Conservation (phyloP, 495 filamentous ascomycete species). For the Aspergillus panamensis region DNA sequence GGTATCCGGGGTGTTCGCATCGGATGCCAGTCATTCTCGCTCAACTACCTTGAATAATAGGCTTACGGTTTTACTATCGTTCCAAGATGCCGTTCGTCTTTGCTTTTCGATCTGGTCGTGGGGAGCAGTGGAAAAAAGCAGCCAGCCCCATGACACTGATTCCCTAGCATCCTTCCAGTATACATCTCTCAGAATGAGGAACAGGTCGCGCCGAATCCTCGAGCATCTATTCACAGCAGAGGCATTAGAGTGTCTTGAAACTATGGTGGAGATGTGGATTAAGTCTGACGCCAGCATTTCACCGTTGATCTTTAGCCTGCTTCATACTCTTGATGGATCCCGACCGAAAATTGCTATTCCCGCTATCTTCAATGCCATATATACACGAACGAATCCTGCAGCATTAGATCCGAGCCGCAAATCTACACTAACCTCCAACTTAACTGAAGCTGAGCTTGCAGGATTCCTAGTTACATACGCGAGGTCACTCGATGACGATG, state of each 20-base stretch:
- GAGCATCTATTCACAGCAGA: slow-evolving; percentile 94
- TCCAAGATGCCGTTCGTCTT: slow-evolving; percentile 89
- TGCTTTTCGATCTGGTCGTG: slow-evolving; percentile 96
- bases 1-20: slow-evolving; percentile 86
- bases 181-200: slow-evolving; percentile 83
- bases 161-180: slow-evolving; percentile 84
- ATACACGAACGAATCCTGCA: slow-evolving; percentile 81
- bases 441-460: slow-evolving; percentile 78
- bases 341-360: slow-evolving; percentile 90
- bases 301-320: slow-evolving; percentile 66
- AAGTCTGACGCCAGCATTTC: slow-evolving; percentile 41
- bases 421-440: slow-evolving; percentile 78
- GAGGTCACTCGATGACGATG: slow-evolving; percentile 87
- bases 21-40: slow-evolving; percentile 70
- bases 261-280: slow-evolving; percentile 77
- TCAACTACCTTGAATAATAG: slow-evolving; percentile 85
- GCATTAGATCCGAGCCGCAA: slow-evolving; percentile 76
- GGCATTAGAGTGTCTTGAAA: slow-evolving; percentile 92
- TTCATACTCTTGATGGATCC: slow-evolving; percentile 89
- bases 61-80: slow-evolving; percentile 89
- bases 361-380: slow-evolving; percentile 95
- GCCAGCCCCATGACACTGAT: slow-evolving; percentile 54
- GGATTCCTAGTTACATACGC: slow-evolving; percentile 88
- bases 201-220: slow-evolving; percentile 78
- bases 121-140: slow-evolving; percentile 63